phyloP scores from a whole-genome alignment of 805 yeast species.

The Geotrichum ghanense region DNA sequence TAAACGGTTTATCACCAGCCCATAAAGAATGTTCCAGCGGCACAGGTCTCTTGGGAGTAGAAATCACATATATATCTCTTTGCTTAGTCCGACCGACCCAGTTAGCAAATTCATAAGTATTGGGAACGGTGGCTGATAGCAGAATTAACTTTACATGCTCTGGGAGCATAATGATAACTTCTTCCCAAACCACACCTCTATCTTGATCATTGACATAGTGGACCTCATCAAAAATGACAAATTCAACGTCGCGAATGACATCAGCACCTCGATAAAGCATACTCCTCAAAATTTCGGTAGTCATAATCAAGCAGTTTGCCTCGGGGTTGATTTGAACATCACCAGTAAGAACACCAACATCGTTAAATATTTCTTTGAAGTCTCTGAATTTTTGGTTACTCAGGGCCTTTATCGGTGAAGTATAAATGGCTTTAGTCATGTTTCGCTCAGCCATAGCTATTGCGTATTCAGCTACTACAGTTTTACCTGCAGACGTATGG shows the following conservation, averaged over 20 bases:
- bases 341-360: constrained; percentile 92
- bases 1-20: constrained; percentile 65
- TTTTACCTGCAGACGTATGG: constrained; percentile 97
- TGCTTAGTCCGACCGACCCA: constrained; percentile 98
- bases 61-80: constrained; percentile 90
- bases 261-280: constrained; percentile 97
- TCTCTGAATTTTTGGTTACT: constrained; percentile 87
- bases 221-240: constrained; percentile 95
- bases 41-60: constrained; percentile 93
- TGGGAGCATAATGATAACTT: constrained; percentile 94
- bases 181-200: constrained; percentile 99
- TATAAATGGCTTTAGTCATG: constrained; percentile 93
- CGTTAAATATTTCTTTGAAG: constrained; percentile 69
- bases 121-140: constrained; percentile 96
- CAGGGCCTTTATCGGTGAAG: constrained; percentile 88
- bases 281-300: constrained; percentile 88
- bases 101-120: constrained; percentile 92
- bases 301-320: constrained; percentile 93
- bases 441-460: constrained; percentile 93
- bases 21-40: constrained; percentile 81
- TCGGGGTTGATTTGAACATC: constrained; percentile 97
- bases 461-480: constrained; percentile 97
- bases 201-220: constrained; percentile 95
- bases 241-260: constrained; percentile 90
- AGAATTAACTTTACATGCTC: constrained; percentile 89